Base-by-base conservation (phyloP, 768 basidiomycete species). In the Mycena belliarum region DNA sequence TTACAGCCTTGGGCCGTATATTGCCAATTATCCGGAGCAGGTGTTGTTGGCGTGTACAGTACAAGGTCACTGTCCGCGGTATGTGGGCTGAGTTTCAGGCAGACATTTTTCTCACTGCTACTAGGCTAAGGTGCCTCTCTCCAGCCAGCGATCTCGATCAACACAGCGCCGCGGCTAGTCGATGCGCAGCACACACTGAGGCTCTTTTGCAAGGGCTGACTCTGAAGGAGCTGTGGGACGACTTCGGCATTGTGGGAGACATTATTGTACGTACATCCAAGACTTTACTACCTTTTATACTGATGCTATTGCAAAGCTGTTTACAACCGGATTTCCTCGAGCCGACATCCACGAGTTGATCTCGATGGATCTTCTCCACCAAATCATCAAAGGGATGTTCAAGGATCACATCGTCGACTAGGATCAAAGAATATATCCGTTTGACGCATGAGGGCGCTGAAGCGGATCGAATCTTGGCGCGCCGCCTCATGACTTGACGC, bases 391-490 rank as follows among this genome's bases (percentile, higher is more conserved):
- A 29, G 47, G 49, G 0, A 45, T 43, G 1, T 53, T 53, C 33
- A 76, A 76, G 57, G 75, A 75, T 47, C 74, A 76, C 50, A 53
- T 76, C 14, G 71, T 76, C 1, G 57, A 49, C 4, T 75, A n/a
- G 74, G 75, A 64, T 75, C 0, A 55, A 40, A 2, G 43, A 65
- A 24, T 75, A 72, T 57, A 46, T 76, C 4, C 29, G 29, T n/a
- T n/a, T n/a, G n/a, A n/a, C 96, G 0, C 77, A 93, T 45, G 86
- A 97, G 35, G 95, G 89, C 72, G 80, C 85, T 18, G 78, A 86
- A 4, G 76, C 73, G 12, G 91, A 94, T 66, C 48, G 81, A 67
- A 45, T 50, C 12, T 21, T 49, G 20, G 32, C 49, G 49, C 37
- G 32, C 12, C 7, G 7, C 7, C 7, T 12, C 12, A 32, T 12